A percentile compares a stretch with the other conserved stretches of the same genome.
Evolutionary conservation across 352 stramenopile genomes (phyloP).

Genomic region (Globisporangium cederbergense): DNA sequence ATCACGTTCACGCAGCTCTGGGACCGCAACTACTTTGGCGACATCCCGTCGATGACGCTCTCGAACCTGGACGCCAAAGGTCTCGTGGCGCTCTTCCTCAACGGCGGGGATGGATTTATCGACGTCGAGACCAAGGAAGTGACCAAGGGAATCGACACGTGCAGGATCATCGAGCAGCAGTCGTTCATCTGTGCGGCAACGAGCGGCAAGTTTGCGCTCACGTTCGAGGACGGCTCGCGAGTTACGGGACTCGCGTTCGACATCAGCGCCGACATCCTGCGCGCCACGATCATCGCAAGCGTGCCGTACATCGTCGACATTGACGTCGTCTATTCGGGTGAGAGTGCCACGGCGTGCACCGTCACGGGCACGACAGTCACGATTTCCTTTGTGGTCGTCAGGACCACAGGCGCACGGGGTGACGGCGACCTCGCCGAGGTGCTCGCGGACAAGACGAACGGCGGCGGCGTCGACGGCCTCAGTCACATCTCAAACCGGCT

Average conservation of each 20-base stretch:
- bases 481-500: conserved; percentile 62
- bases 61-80: conserved; percentile 51
- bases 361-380: conserved; percentile 51
- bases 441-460: conserved; percentile 50
- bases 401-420: conserved; percentile 28
- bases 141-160: conserved; percentile 69
- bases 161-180: conserved; percentile 58
- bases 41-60: conserved; percentile 62
- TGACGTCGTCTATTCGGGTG: conserved; percentile 42
- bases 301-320: conserved; percentile 64
- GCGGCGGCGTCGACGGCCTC: conserved; percentile 36
- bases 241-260: conserved; percentile 42
- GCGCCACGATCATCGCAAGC: conserved; percentile 31
- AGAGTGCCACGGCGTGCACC: conserved; percentile 37
- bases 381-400: conserved; percentile 62
- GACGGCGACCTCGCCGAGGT: conserved; percentile 58
- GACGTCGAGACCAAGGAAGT: conserved; percentile 65
- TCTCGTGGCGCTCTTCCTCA: conserved; percentile 40
- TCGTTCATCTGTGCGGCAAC: conserved; percentile 58
- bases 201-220: conserved; percentile 63
- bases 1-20: conserved; percentile 52
- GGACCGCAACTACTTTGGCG: conserved; percentile 45
- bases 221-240: conserved; percentile 53
- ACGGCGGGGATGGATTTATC: conserved; percentile 48
- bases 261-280: conserved; percentile 37